Base-by-base conservation (phyloP, 1,284 basidiomycete genomes). In the Polyporus tsugae region DNA sequence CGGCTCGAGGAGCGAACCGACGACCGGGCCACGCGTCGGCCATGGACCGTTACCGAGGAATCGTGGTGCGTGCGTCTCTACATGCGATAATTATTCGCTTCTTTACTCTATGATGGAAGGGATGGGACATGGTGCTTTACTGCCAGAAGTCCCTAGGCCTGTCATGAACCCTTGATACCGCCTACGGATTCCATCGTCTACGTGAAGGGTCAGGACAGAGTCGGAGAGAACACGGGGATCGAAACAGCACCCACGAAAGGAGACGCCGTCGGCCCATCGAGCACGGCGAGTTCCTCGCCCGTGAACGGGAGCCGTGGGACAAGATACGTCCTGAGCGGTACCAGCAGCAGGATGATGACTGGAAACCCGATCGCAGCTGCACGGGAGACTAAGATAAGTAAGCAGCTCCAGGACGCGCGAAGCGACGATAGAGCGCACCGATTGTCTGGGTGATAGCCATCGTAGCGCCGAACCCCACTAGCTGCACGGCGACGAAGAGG, bases 391-490 rank as follows among this genome's bases (percentile, higher is more conserved):
- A 4, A 22, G 35, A 13, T 13, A 11, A 38, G 33, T 9, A 6
- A 33, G 11, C 33, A 17, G 39, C 42, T 35, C 5, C 38, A 17
- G 15, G n/a, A 53, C 6, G 49, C 10, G 22, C 13, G 36, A 55
- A 49, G 67, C 42, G n/a, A 64, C 60, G 53, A n/a, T 38, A 63
- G 39, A 10, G 80, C 85, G 39, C 69, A 94, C 94, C 93, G 63
- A 95, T 92, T 0, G 96, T 98, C 78, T 98, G 96, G 0, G 95
- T 96, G 73, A 98, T 91, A 0, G 94, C 94, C 78, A 98, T 95
- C 0, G 96, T 97, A 6, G 92, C 91, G 0, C 92, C 96, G 74
- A 98, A 98, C 13, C 93, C 95, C 6, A 93, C 72, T 63, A 98
- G 87, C 80, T 99, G 95, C 42, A 98, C 86, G 6, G 83, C 81